Evolutionary conservation across 306 rosid species (phyloP), one percentile per base, ranked within the genome.

Genomic region (Begonia fuchsioides): DNA sequence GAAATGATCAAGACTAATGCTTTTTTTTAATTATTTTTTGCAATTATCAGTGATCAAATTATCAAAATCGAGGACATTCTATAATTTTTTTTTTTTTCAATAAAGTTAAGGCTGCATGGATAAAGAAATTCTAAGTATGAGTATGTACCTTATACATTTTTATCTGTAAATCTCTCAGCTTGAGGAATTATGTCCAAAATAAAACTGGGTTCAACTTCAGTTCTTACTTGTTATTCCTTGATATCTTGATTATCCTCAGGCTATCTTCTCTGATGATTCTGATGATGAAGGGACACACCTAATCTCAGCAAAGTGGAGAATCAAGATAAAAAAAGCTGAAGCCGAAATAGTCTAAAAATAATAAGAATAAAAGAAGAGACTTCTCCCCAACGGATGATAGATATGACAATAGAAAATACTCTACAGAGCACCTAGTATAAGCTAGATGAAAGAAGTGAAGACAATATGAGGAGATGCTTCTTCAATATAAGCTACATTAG

Each of bases 231-330:
- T 13, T 43, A 11, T 10, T 53, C 32, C 16, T 41, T 54, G 15
- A 54, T 49, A 55, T 18, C 26, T 40, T 51, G 68, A 38, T 63
- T 26, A 50, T 32, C 54, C 3, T 60, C 52, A 90, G 96, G 98
- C 98, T 59, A 85, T 92, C 69, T 92, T 92, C 83, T 92, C 94
- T 32, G 98, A 90, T 68, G 93, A 82, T 60, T 79, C 92, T 10
- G 94, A 92, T 16, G 79, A 72, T 10, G 98, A 79, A 77, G 60
- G 58, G 82, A 75, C 41, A 69, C 62, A 62, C 35, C 77, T 56
- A 51, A 49, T 73, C 52, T 63, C 32, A 55, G 55, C 32, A 76
- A 54, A 73, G 66, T 60, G 53, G 93, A 74, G 26, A 56, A 92
- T 69, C 94, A 74, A 47, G 86, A 73, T 56, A 90, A 82, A 72